Percentiles rank a stretch among this genome's conserved stretches.
Evolutionary conservation across 2,329 filamentous ascomycete genomes (phyloP).

Genomic region (Aspergillus sp.): DNA sequence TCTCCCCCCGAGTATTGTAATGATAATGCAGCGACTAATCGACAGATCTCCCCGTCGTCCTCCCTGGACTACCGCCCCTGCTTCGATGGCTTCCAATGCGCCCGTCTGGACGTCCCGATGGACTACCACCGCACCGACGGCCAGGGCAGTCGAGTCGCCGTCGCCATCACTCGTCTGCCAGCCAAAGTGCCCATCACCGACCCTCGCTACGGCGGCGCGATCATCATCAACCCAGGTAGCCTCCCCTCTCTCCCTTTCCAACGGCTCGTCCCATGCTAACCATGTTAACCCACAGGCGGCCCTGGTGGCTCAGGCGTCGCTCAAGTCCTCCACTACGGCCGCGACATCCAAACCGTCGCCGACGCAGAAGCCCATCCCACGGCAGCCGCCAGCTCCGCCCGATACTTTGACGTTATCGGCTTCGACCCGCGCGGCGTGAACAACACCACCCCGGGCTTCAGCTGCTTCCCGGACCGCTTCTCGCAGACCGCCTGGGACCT

Average conservation of each 20-base stretch:
- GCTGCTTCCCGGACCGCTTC: slow-evolving; percentile 36
- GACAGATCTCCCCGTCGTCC: slow-evolving; percentile 26
- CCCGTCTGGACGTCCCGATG: slow-evolving; percentile 50
- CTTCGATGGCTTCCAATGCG: slow-evolving; percentile 47
- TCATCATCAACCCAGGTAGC: slow-evolving; percentile 48
- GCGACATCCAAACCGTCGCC: slow-evolving; percentile 35
- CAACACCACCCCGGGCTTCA: slow-evolving; percentile 38
- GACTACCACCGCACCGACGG: slow-evolving; percentile 41
- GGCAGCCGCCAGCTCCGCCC: slow-evolving; percentile 6
- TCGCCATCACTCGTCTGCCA: slow-evolving; percentile 48
- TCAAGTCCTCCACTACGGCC: slow-evolving; percentile 31
- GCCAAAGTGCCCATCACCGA: slow-evolving; percentile 42
- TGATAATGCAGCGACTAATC: neutral
- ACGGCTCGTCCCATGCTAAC: slow-evolving; percentile 3
- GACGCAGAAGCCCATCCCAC: slow-evolving; percentile 30
- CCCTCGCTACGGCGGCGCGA: slow-evolving; percentile 44
- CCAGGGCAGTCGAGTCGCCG: slow-evolving; percentile 31
- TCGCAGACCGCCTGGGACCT: slow-evolving; percentile 32
- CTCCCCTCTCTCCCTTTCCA: slow-evolving; percentile 1
- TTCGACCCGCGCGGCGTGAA: slow-evolving; percentile 47
- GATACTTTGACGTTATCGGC: slow-evolving; percentile 43
- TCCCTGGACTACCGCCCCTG: slow-evolving; percentile 40
- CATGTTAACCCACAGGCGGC: slow-evolving; percentile 27
- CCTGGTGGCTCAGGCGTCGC: slow-evolving; percentile 45
- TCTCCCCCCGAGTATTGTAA: neutral